These are phyloP conservation scores for Omphalea diandra DNA, from an alignment of 441 rosid species.

Conservation along the genomic window DNA sequence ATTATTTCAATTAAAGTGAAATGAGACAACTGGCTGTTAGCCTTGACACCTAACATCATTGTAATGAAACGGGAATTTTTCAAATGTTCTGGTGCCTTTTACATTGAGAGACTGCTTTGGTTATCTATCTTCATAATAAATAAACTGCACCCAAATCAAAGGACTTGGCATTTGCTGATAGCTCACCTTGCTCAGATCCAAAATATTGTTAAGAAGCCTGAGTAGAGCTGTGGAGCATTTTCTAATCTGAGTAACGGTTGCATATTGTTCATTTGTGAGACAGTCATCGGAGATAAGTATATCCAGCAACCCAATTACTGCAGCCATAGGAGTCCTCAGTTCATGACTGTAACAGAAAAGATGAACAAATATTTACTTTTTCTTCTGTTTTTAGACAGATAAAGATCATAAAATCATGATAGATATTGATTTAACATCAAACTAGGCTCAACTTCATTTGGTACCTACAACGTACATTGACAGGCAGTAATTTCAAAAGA, in stretches of 20 bases:
- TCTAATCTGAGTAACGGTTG: constrained; percentile 91
- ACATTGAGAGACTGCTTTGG: neutral
- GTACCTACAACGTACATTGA: neutral
- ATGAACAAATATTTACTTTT: constrained; percentile 10
- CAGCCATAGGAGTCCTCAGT: constrained; percentile 99
- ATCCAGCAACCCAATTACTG: constrained; percentile 95
- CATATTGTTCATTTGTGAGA: constrained; percentile 86
- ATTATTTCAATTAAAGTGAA: constrained; percentile 1
- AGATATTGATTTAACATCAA: neutral
- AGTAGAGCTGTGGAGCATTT: constrained; percentile 94
- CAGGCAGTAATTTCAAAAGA: neutral
- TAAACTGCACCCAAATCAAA: neutral
- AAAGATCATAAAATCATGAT: neutral
- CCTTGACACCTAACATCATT: too few relatives aligned
- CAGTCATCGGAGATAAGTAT: constrained; percentile 87
- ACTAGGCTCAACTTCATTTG: neutral
- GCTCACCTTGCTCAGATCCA: constrained; percentile 95
- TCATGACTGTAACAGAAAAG: constrained; percentile 76
- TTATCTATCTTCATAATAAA: neutral
- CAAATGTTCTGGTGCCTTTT: neutral
- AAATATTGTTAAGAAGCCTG: constrained; percentile 89
- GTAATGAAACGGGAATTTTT: too few relatives aligned
- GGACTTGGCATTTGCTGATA: constrained; percentile 4
- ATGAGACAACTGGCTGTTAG: neutral
- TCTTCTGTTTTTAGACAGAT: neutral